Evolutionary conservation across 148 eudicot species (phyloP), one percentile per base, ranked within the genome.

Genomic region (Amaranthus hypochondriacus): DNA sequence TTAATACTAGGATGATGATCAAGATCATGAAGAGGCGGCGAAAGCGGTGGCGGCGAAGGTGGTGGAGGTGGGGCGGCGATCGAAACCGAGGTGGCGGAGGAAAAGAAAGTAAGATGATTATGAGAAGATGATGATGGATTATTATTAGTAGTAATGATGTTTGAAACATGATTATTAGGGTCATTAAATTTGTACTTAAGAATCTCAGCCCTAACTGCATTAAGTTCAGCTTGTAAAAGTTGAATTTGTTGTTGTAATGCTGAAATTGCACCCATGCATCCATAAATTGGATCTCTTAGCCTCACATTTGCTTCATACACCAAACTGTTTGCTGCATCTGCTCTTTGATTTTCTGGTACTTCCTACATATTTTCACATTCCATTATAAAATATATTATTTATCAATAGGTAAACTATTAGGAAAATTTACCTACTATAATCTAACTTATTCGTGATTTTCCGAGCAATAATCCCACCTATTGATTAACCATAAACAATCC

Each of bases 291-390:
- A 69, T 87, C 90, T 69, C 86, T 81, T 56, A 87, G 66, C 79
- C 90, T 82, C 63, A 79, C 86, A 79, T 81, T 87, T 42, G 90
- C 90, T 72, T 87, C 90, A 54, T 87, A 87, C 61, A 85, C 90
- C 10, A 87, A 74, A 67, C 88, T 87, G 11, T 83, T 83, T 4
- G 86, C 90, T 44, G 88, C 86, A 58, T 87, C 90, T 6, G 86
- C 88, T 81, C 90, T 81, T 81, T 77, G 90, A 59, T 51, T 79
- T 55, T 85, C 88, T n/a, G 88, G 88, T 14, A 84, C 85, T 68
- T 86, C 87, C 89, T 86, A 73, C 28, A 14, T 68, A 42, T 46
- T 7, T 69, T 4, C 18, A 0, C 0, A 42, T 76, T 39, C 39
- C 5, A 48, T 39, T 55, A 75, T 21, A 48, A 75, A 57, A 56